phyloP scores from a whole-genome alignment of 2,329 filamentous ascomycete species.

The Sporothrix brunneoviolacea region DNA sequence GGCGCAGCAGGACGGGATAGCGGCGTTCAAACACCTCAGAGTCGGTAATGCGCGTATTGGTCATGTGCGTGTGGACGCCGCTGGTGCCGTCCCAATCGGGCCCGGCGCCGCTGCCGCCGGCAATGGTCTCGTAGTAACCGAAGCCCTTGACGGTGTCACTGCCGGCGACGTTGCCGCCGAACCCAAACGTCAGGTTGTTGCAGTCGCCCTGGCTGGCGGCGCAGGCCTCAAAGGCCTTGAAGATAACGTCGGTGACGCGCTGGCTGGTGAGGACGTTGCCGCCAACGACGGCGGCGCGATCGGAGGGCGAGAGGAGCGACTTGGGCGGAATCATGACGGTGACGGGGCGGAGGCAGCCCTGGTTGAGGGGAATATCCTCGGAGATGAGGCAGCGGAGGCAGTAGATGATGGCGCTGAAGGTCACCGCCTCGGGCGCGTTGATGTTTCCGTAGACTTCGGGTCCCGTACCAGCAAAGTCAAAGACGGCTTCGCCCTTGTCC shows the following conservation, averaged over 20 bases:
- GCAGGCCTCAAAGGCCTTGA: slow-evolving; percentile 72
- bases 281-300: slow-evolving; percentile 72
- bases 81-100: slow-evolving; percentile 65
- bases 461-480: slow-evolving; percentile 70
- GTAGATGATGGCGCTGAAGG: slow-evolving; percentile 77
- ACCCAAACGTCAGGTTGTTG: slow-evolving; percentile 81
- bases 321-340: slow-evolving; percentile 65
- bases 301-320: slow-evolving; percentile 67
- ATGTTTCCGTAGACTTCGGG: slow-evolving; percentile 70
- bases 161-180: slow-evolving; percentile 58
- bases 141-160: slow-evolving; percentile 62
- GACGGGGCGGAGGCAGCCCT: slow-evolving; percentile 74
- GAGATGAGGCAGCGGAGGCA: slow-evolving; percentile 73
- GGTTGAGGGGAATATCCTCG: slow-evolving; percentile 78
- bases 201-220: slow-evolving; percentile 74
- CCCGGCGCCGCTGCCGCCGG: slow-evolving; percentile 68
- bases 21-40: slow-evolving; percentile 71
- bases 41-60: slow-evolving; percentile 78
- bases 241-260: slow-evolving; percentile 74
- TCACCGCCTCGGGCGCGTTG: slow-evolving; percentile 72
- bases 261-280: slow-evolving; percentile 78
- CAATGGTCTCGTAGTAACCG: slow-evolving; percentile 83
- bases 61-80: slow-evolving; percentile 81
- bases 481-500: slow-evolving; percentile 66
- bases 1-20: slow-evolving; percentile 65